phyloP scores from a whole-genome alignment of 2,329 filamentous ascomycete genomes.

The Colletotrichum sp. region DNA sequence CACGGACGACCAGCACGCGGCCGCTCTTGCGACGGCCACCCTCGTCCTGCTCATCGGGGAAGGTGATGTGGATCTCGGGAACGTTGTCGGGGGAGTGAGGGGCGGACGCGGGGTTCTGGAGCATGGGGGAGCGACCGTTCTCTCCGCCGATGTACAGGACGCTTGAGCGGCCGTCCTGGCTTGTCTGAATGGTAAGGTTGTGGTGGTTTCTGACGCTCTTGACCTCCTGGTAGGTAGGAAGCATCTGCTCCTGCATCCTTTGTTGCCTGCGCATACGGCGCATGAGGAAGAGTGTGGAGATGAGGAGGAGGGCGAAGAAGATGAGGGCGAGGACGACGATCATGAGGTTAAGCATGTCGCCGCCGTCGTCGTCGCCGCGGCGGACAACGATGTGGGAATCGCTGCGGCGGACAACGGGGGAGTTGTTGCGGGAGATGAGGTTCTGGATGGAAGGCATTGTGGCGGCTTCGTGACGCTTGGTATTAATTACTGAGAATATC shows the following conservation, averaged over 20 bases:
- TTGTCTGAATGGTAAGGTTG: conserved; percentile 64
- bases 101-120: conserved; percentile 76
- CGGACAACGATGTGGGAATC: conserved; percentile 35
- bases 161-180: conserved; percentile 62
- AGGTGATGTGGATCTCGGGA: conserved; percentile 97
- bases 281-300: conserved; percentile 73
- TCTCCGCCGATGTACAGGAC: conserved; percentile 76
- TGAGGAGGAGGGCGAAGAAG: conserved; percentile 72
- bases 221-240: conserved; percentile 74
- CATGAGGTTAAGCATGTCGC: conserved; percentile 76
- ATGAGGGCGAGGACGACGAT: conserved; percentile 81
- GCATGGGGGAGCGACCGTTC: conserved; percentile 72
- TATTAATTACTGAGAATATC: background rate
- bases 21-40: conserved; percentile 82
- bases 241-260: conserved; percentile 52
- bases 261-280: conserved; percentile 65
- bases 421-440: conserved; percentile 43
- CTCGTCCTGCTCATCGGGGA: conserved; percentile 93
- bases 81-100: conserved; percentile 82
- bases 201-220: conserved; percentile 57
- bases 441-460: conserved; percentile 43
- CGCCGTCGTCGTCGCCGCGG: conserved; percentile 46
- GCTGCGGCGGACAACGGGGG: conserved; percentile 41
- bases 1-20: conserved; percentile 87
- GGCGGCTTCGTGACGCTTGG: conserved; percentile 1